Conservation (phyloP, 73 alveolate genomes). For the Urostyla sp. region DNA sequence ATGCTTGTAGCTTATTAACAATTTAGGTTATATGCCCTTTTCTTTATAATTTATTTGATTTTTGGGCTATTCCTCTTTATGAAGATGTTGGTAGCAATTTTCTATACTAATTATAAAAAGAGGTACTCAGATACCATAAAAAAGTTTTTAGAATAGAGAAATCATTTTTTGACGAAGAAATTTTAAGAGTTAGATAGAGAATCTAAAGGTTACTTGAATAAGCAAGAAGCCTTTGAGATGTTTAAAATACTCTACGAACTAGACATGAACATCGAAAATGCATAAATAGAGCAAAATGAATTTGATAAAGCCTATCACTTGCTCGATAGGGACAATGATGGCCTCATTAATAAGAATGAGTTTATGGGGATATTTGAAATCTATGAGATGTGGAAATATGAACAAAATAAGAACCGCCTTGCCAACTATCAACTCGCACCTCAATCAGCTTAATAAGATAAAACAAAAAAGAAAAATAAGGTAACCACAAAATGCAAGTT, state of each 20-base stretch:
- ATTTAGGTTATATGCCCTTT: conserved; percentile 11
- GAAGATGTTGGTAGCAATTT: conserved; percentile 63
- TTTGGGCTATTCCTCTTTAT: conserved; percentile 62
- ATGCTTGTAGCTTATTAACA: conserved; percentile 70
- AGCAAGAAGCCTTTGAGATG: conserved; percentile 40
- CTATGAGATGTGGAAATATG: conserved; percentile 51
- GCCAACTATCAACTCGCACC: no score
- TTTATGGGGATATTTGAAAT: conserved; percentile 64
- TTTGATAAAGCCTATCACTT: conserved; percentile 30
- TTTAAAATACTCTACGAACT: conserved; percentile 18
- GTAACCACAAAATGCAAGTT: no score
- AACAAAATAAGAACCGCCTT: no score
- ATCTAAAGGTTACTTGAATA: conserved; percentile 53
- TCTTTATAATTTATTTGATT: conserved; percentile 51
- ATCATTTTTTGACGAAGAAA: conserved; percentile 10
- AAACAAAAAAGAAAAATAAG: no score
- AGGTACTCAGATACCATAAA: conserved; percentile 31
- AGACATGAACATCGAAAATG: conserved; percentile 23
- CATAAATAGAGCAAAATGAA: neutral
- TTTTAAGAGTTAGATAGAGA: conserved; percentile 47
- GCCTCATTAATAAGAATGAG: conserved; percentile 33
- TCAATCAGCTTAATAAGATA: no score
- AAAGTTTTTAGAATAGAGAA: conserved; percentile 36
- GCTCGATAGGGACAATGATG: conserved; percentile 12
- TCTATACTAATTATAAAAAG: conserved; percentile 56